Percentiles rank a stretch among this genome's conserved stretches.
phyloP scores from a whole-genome alignment of 1,284 basidiomycete species.

The Malassezia nana region DNA sequence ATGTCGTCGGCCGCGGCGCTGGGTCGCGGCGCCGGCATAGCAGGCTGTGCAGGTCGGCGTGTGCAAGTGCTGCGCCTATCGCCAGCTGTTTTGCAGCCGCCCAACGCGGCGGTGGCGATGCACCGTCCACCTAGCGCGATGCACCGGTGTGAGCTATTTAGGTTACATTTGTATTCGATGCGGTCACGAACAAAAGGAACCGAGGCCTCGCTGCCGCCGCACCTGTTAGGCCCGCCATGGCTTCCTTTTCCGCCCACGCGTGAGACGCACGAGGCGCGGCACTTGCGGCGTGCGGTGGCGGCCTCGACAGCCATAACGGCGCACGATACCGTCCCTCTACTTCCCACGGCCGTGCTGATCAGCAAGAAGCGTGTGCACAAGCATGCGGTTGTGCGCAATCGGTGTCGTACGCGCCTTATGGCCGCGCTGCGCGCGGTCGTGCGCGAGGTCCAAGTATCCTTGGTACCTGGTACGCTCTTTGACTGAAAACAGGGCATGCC shows the following conservation, averaged over 20 bases:
- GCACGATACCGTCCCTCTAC: neutral
- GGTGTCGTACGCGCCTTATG: slow-evolving; percentile 21
- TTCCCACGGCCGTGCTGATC: slow-evolving; percentile 22
- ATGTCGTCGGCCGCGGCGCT: neutral
- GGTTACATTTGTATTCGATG: slow-evolving; percentile 11
- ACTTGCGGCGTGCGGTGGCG: neutral
- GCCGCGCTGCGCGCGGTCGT: slow-evolving; percentile 20
- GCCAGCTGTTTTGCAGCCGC: slow-evolving; percentile 8
- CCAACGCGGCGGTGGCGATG: neutral
- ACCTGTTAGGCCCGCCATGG: slow-evolving; percentile 13
- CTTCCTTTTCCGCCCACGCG: slow-evolving; percentile 13
- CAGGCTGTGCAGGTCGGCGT: neutral
- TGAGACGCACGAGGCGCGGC: slow-evolving; percentile 11
- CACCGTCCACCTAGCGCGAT: neutral
- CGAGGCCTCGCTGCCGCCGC: neutral
- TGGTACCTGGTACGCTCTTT: slow-evolving; percentile 1
- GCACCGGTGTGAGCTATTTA: slow-evolving; percentile 5
- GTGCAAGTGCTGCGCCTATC: slow-evolving; percentile 2
- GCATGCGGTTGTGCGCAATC: slow-evolving; percentile 29
- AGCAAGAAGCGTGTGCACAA: slow-evolving; percentile 36
- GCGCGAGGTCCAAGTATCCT: neutral
- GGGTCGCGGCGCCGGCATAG: neutral
- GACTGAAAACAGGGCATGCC: neutral
- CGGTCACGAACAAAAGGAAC: neutral
- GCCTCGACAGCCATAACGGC: neutral